Evolutionary conservation across 176 grass and related monocot genomes (phyloP).

Genomic region (Sorghum bicolor): DNA sequence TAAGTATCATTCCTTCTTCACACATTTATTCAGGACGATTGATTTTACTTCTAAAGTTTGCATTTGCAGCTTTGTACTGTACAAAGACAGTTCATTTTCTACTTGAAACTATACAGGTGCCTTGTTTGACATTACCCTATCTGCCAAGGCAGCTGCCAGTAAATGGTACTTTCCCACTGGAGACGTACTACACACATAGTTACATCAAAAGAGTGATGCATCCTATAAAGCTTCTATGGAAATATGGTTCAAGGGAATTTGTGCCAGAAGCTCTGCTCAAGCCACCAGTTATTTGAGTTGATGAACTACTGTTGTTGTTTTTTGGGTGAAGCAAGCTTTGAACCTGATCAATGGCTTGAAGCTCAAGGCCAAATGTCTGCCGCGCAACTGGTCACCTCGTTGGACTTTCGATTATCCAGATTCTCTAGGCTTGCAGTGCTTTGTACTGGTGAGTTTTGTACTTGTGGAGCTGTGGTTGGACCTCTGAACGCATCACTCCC

Average conservation of each 20-base stretch:
- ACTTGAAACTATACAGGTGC: background rate
- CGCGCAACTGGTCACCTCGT: slow-evolving; percentile 26
- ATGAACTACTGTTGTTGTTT: background rate
- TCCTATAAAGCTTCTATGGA: slow-evolving; percentile 11
- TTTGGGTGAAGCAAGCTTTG: background rate
- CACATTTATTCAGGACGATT: background rate
- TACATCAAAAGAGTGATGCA: background rate
- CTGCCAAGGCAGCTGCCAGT: background rate
- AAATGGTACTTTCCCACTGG: background rate
- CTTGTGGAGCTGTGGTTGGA: slow-evolving; percentile 32
- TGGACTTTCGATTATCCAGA: slow-evolving; percentile 35
- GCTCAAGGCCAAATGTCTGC: slow-evolving; percentile 50
- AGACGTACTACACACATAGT: background rate
- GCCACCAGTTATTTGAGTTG: background rate
- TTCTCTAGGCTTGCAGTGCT: slow-evolving; percentile 42
- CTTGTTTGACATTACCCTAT: background rate
- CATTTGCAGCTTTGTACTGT: slow-evolving; percentile 13
- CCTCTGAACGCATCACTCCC: slow-evolving; percentile 31
- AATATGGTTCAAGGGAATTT: background rate
- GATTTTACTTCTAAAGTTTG: background rate
- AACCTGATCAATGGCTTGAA: background rate
- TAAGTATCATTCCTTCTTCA: background rate
- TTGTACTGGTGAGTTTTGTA: slow-evolving; percentile 44
- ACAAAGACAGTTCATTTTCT: slow-evolving; percentile 16
- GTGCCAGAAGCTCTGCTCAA: background rate